Percentiles rank a stretch among this genome's conserved stretches.
These are phyloP conservation scores for Balamuthia mandrillaris DNA, from an alignment of 208 protist genomes.

Conservation along the genomic window DNA sequence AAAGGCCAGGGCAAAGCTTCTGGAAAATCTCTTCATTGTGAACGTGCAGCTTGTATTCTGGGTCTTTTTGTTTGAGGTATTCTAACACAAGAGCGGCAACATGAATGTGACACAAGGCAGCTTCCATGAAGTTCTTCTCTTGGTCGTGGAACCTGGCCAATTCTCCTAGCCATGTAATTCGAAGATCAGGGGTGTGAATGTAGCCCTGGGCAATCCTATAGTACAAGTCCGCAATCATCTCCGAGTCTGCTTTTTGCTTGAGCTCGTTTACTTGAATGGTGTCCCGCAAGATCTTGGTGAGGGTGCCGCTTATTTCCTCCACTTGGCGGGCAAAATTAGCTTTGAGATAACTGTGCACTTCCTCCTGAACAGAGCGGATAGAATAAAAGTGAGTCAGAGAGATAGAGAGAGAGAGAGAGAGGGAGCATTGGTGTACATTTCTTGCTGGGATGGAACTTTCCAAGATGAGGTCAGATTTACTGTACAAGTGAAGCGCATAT, in stretches of 20 bases:
- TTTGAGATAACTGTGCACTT: neutral
- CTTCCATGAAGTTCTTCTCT: conserved; percentile 59
- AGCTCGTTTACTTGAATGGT: conserved; percentile 44
- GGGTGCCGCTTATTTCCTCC: conserved; percentile 8
- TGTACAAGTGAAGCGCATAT: conserved; percentile 26
- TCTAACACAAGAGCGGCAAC: conserved; percentile 48
- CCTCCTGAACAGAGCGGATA: no score
- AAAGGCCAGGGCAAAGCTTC: conserved; percentile 35
- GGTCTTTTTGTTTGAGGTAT: conserved; percentile 60
- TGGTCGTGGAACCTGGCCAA: conserved; percentile 48
- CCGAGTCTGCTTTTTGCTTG: conserved; percentile 53
- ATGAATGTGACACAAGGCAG: conserved; percentile 56
- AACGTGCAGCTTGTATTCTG: neutral
- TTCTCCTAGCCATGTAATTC: conserved; percentile 61
- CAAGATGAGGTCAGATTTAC: no score
- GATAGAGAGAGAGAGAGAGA: no score
- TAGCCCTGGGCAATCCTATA: conserved; percentile 64
- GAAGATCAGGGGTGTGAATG: conserved; percentile 60
- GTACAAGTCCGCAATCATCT: conserved; percentile 64
- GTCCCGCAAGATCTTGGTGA: conserved; percentile 50
- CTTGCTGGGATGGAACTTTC: no score
- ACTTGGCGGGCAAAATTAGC: conserved; percentile 24
- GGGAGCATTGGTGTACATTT: no score
- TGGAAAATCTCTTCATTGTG: conserved; percentile 38
- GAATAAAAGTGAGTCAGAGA: no score